phyloP scores from a whole-genome alignment of 305 asterid species.

The Caryopteris hybrid region DNA sequence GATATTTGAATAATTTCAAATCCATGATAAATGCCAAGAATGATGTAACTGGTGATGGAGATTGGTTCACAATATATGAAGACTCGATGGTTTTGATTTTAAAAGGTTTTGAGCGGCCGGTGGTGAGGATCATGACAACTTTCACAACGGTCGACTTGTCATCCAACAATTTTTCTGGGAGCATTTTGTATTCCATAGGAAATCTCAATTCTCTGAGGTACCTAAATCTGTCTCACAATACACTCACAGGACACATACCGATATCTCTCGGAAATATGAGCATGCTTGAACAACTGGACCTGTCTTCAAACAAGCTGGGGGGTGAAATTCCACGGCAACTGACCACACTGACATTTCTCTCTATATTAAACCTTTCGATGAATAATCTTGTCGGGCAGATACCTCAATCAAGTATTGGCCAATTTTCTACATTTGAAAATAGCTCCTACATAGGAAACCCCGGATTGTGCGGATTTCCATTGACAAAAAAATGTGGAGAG shows the following conservation, averaged over 20 bases:
- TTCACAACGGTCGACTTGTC: slow-evolving; percentile 29
- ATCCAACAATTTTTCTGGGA: slow-evolving; percentile 21
- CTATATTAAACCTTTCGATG: slow-evolving; percentile 19
- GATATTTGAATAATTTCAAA: slow-evolving; percentile 8
- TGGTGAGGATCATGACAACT: not conserved
- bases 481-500: slow-evolving; percentile 10
- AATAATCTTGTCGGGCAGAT: slow-evolving; percentile 19
- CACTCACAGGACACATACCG: slow-evolving; percentile 20
- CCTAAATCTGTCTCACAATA: slow-evolving; percentile 27
- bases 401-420: not conserved
- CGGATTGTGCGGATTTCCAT: slow-evolving; percentile 22
- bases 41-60: not conserved
- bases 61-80: not conserved
- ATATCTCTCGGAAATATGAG: slow-evolving; percentile 4
- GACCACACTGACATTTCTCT: slow-evolving; percentile 7
- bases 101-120: not conserved
- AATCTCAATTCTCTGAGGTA: slow-evolving; percentile 14
- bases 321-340: slow-evolving; percentile 23
- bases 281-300: slow-evolving; percentile 28
- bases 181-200: slow-evolving; percentile 14
- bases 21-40: slow-evolving; percentile 15
- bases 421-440: slow-evolving; percentile 18
- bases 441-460: slow-evolving; percentile 20
- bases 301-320: slow-evolving; percentile 16
- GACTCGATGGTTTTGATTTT: not conserved